These are phyloP conservation scores for Aspergillus sp. DNA, from an alignment of 2,329 filamentous ascomycete species.

Conservation along the genomic window DNA sequence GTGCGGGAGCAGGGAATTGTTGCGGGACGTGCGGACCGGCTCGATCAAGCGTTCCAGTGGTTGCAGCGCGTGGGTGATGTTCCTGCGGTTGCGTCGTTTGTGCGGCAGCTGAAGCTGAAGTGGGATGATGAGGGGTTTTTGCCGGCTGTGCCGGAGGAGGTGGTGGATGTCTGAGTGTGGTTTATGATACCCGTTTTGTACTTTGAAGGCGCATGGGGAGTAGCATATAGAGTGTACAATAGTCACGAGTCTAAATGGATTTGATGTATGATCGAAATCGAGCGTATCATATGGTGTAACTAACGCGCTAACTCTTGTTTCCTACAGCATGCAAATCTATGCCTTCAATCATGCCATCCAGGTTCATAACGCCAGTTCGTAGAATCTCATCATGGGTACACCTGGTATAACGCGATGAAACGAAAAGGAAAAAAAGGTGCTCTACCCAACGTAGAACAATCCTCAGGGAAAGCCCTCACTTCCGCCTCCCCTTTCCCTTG, in stretches of 20 bases:
- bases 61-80: slow-evolving; percentile 8
- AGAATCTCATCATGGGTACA: not conserved
- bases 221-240: too few species aligned
- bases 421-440: not conserved
- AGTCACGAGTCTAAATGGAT: too few species aligned
- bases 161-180: slow-evolving; percentile 21
- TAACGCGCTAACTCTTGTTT: not conserved
- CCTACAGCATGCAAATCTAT: not conserved
- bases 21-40: slow-evolving; percentile 3
- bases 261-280: too few species aligned
- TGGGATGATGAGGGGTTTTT: slow-evolving; percentile 22
- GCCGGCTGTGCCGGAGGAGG: slow-evolving; percentile 13
- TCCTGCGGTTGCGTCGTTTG: slow-evolving; percentile 6
- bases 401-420: not conserved
- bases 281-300: not conserved
- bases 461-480: not conserved
- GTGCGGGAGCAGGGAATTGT: slow-evolving; percentile 22
- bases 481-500: slow-evolving; percentile 32
- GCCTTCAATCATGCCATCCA: not conserved
- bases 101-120: slow-evolving; percentile 15
- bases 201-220: too few species aligned
- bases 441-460: not conserved
- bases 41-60: slow-evolving; percentile 14
- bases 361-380: not conserved
- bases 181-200: not conserved